Base-by-base conservation (phyloP, 2,329 filamentous ascomycete species). In the Fusarium redolens region DNA sequence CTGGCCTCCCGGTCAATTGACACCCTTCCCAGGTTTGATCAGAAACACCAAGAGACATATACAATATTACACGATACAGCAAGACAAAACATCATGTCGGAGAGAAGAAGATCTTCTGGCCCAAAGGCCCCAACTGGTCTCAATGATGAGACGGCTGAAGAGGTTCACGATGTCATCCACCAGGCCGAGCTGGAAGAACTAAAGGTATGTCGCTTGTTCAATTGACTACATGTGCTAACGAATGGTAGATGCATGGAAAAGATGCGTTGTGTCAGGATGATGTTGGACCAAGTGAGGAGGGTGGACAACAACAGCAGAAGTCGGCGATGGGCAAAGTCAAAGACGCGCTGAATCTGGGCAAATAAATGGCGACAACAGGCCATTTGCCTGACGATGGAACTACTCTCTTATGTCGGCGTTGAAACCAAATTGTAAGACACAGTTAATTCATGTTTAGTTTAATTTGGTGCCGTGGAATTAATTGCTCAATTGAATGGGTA, bases 91-190 rank as follows among this genome's bases (percentile, higher is more conserved):
- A 72, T 9, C 13, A 75, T 74, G 68, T 18, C 71, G 3, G 64
- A 64, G 65, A 73, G 68, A 66, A 58, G 68, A 50, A 43, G 44
- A 50, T 65, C 52, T 33, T 72, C 71, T 20, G 47, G 44, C 7
- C 68, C 68, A 17, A 73, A 74, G 56, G 54, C 51, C 13, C 55
- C 78, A 1, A 72, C 67, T 18, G 78, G 78, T 25, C 74, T 80
- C 48, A 65, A 75, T 1, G 80, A 81, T 43, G 78, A 81, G 70
- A 77, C 74, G 30, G 81, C 80, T 20, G 57, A 78, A 11, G 80
- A 81, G 59, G 64, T 66, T 11, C 81, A 82, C 50, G 81, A 82
- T 22, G 74, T 82, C 48, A 82, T 82, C 22, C 79, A 82, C 54
- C 60, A 75, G 7, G 81, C 80, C 35, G 81, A 82, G 55, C n/a